Evolutionary conservation across 2,329 filamentous ascomycete species (phyloP).

Genomic region (Alternaria sp.): DNA sequence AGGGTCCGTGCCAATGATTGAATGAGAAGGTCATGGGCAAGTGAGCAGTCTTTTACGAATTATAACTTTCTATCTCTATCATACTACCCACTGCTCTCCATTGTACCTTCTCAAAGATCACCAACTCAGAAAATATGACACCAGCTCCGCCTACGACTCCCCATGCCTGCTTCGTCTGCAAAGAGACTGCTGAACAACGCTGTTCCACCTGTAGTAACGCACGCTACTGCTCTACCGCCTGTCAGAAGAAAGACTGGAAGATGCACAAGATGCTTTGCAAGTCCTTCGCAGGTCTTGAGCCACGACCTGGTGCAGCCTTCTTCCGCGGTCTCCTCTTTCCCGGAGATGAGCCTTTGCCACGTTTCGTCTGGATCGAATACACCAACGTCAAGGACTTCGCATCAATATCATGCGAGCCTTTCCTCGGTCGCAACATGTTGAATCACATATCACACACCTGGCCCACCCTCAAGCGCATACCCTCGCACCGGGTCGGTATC

Average conservation of each 20-base stretch:
- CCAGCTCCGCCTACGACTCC: not conserved
- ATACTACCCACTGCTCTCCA: not conserved
- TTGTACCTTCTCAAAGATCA: not conserved
- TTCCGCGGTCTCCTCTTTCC: not conserved
- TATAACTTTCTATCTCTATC: not conserved
- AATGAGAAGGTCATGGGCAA: too few relatives aligned
- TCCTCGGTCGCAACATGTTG: not conserved
- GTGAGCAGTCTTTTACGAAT: too few relatives aligned
- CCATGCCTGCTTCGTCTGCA: not conserved
- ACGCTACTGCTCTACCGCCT: not conserved
- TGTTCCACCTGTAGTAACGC: not conserved
- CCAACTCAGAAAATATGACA: not conserved
- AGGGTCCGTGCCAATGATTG: too few relatives aligned
- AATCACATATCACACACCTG: too few relatives aligned
- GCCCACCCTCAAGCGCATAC: not conserved
- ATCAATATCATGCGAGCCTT: not conserved
- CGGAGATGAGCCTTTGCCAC: not conserved
- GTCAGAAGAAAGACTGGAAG: not conserved
- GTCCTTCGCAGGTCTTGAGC: not conserved
- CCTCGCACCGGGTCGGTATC: not conserved
- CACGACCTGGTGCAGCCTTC: not conserved
- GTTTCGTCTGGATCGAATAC: not conserved
- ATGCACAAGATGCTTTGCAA: not conserved
- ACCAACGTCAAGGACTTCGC: not conserved
- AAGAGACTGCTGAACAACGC: not conserved